Conservation (phyloP, 2,329 filamentous ascomycete genomes). For the Aotearoamyces nothofagi region DNA sequence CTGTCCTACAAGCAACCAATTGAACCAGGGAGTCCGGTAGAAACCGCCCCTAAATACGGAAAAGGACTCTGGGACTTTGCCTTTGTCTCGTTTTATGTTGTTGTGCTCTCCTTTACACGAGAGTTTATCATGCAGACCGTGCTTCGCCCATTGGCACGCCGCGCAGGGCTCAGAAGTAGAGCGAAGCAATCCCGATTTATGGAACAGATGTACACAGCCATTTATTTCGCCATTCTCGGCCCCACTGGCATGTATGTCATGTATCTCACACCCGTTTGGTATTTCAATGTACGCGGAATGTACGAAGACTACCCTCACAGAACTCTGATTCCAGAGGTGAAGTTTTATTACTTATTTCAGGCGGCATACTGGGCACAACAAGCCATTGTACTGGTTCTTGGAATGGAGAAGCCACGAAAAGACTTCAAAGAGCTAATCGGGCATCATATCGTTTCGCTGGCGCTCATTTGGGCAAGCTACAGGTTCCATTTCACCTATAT, state of each 20-base stretch:
- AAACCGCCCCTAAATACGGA: slow-evolving; percentile 53
- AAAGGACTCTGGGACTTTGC: slow-evolving; percentile 80
- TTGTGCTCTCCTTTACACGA: slow-evolving; percentile 83
- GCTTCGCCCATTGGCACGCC: slow-evolving; percentile 59
- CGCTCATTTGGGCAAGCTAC: slow-evolving; percentile 76
- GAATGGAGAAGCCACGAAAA: slow-evolving; percentile 85
- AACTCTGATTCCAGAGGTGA: slow-evolving; percentile 67
- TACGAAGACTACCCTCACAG: slow-evolving; percentile 79
- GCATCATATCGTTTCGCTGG: slow-evolving; percentile 80
- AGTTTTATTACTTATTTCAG: slow-evolving; percentile 92
- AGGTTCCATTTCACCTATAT: slow-evolving; percentile 96
- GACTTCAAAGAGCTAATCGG: slow-evolving; percentile 88
- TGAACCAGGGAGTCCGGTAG: slow-evolving; percentile 21
- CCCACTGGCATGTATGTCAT: slow-evolving; percentile 83
- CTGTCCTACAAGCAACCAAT: slow-evolving; percentile 67
- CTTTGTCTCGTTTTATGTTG: slow-evolving; percentile 77
- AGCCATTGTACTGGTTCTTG: slow-evolving; percentile 71
- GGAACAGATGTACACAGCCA: slow-evolving; percentile 88
- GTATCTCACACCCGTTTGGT: slow-evolving; percentile 84
- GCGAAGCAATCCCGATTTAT: slow-evolving; percentile 84
- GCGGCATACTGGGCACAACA: slow-evolving; percentile 95
- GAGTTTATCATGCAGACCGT: slow-evolving; percentile 93
- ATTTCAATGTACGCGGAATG: slow-evolving; percentile 85
- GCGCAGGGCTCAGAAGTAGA: slow-evolving; percentile 51
- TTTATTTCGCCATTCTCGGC: slow-evolving; percentile 76